These are phyloP conservation scores for Psilocybe azurescens DNA, from an alignment of 768 basidiomycete genomes.

Conservation along the genomic window DNA sequence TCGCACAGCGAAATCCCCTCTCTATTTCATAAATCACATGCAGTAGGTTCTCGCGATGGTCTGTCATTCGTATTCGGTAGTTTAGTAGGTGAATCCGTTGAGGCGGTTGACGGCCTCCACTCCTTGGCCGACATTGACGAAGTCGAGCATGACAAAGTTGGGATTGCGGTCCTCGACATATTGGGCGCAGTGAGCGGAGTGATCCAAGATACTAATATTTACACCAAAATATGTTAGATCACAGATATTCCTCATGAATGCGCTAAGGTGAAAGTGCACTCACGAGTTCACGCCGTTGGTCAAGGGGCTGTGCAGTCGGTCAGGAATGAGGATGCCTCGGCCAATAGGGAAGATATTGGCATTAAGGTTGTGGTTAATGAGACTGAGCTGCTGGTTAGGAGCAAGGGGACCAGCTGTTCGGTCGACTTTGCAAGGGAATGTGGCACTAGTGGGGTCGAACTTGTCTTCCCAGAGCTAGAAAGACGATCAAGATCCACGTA, in stretches of 20 bases:
- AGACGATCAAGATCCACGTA: background rate
- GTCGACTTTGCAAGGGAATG: slow-evolving; percentile 59
- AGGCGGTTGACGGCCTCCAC: slow-evolving; percentile 45
- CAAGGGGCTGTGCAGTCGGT: slow-evolving; percentile 36
- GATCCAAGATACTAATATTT: slow-evolving; percentile 33
- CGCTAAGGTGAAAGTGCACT: slow-evolving; percentile 22
- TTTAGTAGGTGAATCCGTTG: slow-evolving; percentile 40
- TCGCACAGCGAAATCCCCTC: slow-evolving; percentile 21
- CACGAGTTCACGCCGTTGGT: slow-evolving; percentile 42
- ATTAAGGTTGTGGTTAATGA: slow-evolving; percentile 62
- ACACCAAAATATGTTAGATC: background rate
- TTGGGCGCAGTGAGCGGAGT: slow-evolving; percentile 47
- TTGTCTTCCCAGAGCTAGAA: slow-evolving; percentile 59
- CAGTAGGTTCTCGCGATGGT: background rate
- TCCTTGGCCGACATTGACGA: slow-evolving; percentile 50
- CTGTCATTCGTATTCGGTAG: background rate
- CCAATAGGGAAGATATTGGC: slow-evolving; percentile 40
- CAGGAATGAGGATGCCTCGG: slow-evolving; percentile 40
- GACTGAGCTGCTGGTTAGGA: slow-evolving; percentile 54
- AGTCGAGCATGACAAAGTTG: slow-evolving; percentile 58
- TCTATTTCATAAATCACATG: slow-evolving; percentile 4
- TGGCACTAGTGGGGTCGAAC: slow-evolving; percentile 50
- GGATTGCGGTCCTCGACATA: slow-evolving; percentile 48
- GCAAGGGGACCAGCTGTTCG: slow-evolving; percentile 53
- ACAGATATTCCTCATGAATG: background rate